Conservation (phyloP, 2,329 filamentous ascomycete genomes). For the Paramyrothecium sp. region DNA sequence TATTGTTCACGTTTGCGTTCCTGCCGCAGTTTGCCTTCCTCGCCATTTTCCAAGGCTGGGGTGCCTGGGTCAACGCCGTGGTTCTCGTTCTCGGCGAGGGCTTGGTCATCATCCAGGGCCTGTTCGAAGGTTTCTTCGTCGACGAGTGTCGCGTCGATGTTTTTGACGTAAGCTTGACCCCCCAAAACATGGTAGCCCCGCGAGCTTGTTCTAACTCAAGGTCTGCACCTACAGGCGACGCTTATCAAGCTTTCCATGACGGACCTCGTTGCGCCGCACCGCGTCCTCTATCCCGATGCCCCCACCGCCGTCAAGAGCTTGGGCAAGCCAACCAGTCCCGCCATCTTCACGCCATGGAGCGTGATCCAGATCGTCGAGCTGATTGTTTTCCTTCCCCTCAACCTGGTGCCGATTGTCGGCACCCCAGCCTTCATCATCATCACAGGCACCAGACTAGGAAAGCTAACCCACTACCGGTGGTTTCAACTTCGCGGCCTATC, state of each 20-base stretch:
- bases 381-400: constrained; percentile 75
- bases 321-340: constrained; percentile 74
- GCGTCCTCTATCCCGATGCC: constrained; percentile 65
- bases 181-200: no score
- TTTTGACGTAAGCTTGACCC: constrained; percentile 66
- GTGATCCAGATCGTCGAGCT: constrained; percentile 89
- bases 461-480: constrained; percentile 88
- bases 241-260: constrained; percentile 72
- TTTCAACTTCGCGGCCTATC: constrained; percentile 76
- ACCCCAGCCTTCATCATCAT: constrained; percentile 83
- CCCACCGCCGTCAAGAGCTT: constrained; percentile 75
- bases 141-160: constrained; percentile 77
- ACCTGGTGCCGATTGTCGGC: constrained; percentile 81
- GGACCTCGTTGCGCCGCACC: constrained; percentile 65
- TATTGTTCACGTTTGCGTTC: constrained; percentile 86
- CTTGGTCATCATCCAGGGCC: constrained; percentile 63
- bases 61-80: constrained; percentile 86
- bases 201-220: constrained; percentile 1
- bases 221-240: constrained; percentile 48
- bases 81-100: constrained; percentile 85
- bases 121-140: constrained; percentile 81
- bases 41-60: constrained; percentile 80
- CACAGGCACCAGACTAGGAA: constrained; percentile 83
- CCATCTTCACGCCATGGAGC: constrained; percentile 85
- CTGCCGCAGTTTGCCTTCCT: constrained; percentile 87